Evolutionary conservation across 805 yeast genomes (phyloP), one percentile per base, ranked within the genome.

Genomic region (Metschnikowia rubicola): DNA sequence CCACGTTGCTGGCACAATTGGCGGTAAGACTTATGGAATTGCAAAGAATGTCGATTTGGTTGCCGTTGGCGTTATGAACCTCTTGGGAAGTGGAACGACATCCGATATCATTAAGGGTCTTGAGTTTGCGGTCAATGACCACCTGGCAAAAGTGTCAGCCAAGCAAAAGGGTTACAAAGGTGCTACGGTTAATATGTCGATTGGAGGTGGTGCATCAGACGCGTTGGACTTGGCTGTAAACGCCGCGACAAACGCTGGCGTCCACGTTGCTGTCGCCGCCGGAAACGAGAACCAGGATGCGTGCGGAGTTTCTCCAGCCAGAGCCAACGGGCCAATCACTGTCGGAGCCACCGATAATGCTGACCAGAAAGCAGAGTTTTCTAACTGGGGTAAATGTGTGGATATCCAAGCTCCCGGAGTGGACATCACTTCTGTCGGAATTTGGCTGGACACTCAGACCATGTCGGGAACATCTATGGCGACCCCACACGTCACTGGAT

Each of bases 391-490:
- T 66, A 79, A 78, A 63, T 92, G 99, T 77, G 97, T 94, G 48
- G 97, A 92, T 64, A 85, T 92, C 55, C 92, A 89, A 64, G 99
- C 96, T 29, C 99, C 99, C 21, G 99, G 99, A 62, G 84, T 89
- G 61, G 85, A 88, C 65, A 81, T 92, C 51, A 75, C 85, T 56
- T 88, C 96, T 37, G 56, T 50, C 21, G 52, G 55, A 6, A 51
- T 45, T 26, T 46, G 52, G 53, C 47, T 30, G 38, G 55, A 53
- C 43, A 37, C 56, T 35, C 42, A 47, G 30, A 39, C 44, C 26
- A 47, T 81, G 57, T 80, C 89, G 2, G 95, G 95, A 0, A 87
- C 94, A 0, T 87, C 94, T 3, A 86, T 86, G 94, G 81, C 92
- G 2, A 68, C 91, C 2, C 95, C 95, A 0, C 72, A 78, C 6